phyloP scores from a whole-genome alignment of 1,284 basidiomycete species.

The Trichosporon faecale region DNA sequence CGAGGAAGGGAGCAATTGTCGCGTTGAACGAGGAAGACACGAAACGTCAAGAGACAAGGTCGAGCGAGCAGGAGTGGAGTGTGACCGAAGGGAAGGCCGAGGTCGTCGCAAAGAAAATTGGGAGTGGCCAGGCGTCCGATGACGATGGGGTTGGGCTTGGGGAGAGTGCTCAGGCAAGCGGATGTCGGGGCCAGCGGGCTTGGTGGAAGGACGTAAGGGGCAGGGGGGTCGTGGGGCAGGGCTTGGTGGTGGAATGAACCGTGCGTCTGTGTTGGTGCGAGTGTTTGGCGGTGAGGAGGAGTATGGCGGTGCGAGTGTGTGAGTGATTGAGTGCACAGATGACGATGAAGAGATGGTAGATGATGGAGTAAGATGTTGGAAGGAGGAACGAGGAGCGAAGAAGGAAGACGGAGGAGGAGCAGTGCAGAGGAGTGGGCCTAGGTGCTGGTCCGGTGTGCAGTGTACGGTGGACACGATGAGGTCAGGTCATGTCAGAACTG shows the following conservation, averaged over 20 bases:
- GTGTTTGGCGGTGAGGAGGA: no score
- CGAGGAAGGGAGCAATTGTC: background rate
- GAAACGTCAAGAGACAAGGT: background rate
- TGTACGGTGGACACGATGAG: background rate
- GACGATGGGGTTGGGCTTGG: background rate
- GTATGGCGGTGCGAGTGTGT: background rate
- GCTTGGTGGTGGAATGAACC: background rate
- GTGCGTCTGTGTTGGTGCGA: background rate
- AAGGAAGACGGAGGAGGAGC: background rate
- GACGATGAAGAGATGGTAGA: background rate
- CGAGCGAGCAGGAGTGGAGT: background rate
- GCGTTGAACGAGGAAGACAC: background rate
- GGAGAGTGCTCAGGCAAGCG: background rate
- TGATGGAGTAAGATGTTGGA: background rate
- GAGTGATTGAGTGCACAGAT: background rate
- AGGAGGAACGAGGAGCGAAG: background rate
- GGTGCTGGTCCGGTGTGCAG: background rate
- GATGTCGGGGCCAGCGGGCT: background rate
- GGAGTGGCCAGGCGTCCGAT: background rate
- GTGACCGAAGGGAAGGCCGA: background rate
- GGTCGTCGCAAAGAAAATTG: background rate
- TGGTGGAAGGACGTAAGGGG: background rate
- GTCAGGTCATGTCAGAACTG: background rate
- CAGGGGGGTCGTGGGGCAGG: background rate
- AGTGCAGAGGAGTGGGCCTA: background rate